phyloP scores from a whole-genome alignment of 441 rosid species.

The Cnidoscolus chayamansa region DNA sequence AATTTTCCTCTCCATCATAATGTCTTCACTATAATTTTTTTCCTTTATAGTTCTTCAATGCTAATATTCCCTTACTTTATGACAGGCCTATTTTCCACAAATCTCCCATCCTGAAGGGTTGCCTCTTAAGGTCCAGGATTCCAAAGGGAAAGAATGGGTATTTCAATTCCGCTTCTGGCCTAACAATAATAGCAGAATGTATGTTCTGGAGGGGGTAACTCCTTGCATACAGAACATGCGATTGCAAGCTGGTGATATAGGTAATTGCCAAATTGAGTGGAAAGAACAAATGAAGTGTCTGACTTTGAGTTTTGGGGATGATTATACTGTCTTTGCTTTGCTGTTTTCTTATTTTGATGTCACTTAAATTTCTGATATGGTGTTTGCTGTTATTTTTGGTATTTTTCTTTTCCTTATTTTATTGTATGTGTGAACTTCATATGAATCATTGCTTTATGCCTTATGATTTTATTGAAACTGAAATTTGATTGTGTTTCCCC shows the following conservation, averaged over 20 bases:
- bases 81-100: slow-evolving; percentile 86
- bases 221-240: slow-evolving; percentile 94
- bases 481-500: slow-evolving; percentile 36
- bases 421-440: slow-evolving; percentile 17
- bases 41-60: slow-evolving; percentile 12
- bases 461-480: slow-evolving; percentile 28
- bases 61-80: slow-evolving; percentile 21
- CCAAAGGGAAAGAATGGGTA: slow-evolving; percentile 93
- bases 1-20: neutral
- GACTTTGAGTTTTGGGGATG: neutral
- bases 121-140: slow-evolving; percentile 90
- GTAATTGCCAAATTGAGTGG: slow-evolving; percentile 38
- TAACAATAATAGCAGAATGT: slow-evolving; percentile 87
- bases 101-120: slow-evolving; percentile 86
- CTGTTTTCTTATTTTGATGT: slow-evolving; percentile 15
- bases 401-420: slow-evolving; percentile 15
- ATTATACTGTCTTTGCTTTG: slow-evolving; percentile 17
- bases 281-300: slow-evolving; percentile 16
- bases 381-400: slow-evolving; percentile 10
- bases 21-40: slow-evolving; percentile 15
- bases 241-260: slow-evolving; percentile 95
- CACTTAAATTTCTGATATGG: slow-evolving; percentile 13
- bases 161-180: slow-evolving; percentile 99
- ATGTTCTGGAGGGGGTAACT: slow-evolving; percentile 92
- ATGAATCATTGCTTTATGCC: slow-evolving; percentile 19